A percentile compares a stretch with the other conserved stretches of the same genome.
Conservation (phyloP, 331 rosid species). For the Stylosanthes scabra region DNA sequence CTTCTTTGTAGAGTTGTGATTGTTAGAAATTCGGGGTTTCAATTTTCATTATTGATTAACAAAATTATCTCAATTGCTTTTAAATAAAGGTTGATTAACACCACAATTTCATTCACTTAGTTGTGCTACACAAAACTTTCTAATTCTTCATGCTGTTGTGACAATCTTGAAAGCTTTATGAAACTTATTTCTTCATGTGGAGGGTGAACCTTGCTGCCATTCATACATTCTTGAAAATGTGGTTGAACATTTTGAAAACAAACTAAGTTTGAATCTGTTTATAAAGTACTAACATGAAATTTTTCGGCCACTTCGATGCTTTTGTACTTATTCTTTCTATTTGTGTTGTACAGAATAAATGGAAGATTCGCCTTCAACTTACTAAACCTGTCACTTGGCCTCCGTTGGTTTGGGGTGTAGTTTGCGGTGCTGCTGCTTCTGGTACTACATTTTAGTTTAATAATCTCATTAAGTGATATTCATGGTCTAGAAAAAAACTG, state of each 20-base stretch:
- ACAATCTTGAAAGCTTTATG: neutral
- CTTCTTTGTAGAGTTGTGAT: neutral
- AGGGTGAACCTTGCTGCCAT: neutral
- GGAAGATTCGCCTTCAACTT: slow-evolving; percentile 99
- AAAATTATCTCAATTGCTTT: neutral
- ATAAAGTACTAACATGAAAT: neutral
- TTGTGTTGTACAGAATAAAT: slow-evolving; percentile 76
- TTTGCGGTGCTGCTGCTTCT: slow-evolving; percentile 99
- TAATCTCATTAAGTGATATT: slow-evolving; percentile 16
- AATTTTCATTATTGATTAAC: slow-evolving; percentile 16
- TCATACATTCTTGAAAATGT: neutral
- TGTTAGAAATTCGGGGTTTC: slow-evolving; percentile 2
- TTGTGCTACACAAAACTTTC: neutral
- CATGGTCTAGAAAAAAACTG: slow-evolving; percentile 4
- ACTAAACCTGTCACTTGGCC: slow-evolving; percentile 99
- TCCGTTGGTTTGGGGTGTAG: slow-evolving; percentile 97
- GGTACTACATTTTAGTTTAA: slow-evolving; percentile 51
- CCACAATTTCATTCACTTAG: neutral
- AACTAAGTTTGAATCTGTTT: slow-evolving; percentile 10
- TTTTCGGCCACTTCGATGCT: neutral
- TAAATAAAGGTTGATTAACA: neutral
- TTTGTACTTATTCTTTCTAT: slow-evolving; percentile 21
- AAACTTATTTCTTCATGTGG: neutral
- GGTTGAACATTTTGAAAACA: neutral
- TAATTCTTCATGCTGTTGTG: neutral